Conservation (phyloP, 257 asterid genomes). For the Handroanthus guayacan region DNA sequence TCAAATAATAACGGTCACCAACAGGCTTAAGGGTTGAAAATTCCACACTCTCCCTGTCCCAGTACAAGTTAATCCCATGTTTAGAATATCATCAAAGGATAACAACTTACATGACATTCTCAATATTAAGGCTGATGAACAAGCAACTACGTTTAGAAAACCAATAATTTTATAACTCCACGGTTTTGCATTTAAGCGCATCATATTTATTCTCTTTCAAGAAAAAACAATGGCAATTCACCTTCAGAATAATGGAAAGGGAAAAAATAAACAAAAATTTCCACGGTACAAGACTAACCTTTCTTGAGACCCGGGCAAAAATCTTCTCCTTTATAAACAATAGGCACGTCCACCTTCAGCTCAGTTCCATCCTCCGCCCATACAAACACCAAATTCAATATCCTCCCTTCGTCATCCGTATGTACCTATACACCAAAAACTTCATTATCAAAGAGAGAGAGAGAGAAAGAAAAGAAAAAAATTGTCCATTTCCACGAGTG, state of each 20-base stretch:
- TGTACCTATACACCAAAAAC: conserved; percentile 58
- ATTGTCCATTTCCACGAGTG: conserved; percentile 9
- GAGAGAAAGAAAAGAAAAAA: too few species aligned
- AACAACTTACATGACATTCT: neutral
- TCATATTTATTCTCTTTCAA: neutral
- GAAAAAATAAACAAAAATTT: neutral
- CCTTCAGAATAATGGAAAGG: neutral
- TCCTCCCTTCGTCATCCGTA: conserved; percentile 73
- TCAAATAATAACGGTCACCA: neutral
- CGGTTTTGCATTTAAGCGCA: neutral
- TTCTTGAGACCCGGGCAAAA: conserved; percentile 88
- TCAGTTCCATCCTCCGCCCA: conserved; percentile 96
- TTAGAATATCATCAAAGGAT: neutral
- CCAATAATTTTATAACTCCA: neutral
- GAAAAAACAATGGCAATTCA: neutral
- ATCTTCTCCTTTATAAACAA: conserved; percentile 83
- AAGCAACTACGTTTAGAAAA: neutral
- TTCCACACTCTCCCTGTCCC: neutral
- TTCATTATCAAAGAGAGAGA: conserved; percentile 33
- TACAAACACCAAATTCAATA: conserved; percentile 86
- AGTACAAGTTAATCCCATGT: neutral
- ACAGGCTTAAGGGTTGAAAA: neutral
- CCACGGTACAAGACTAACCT: conserved; percentile 53
- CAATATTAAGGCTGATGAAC: too few species aligned
- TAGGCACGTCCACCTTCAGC: conserved; percentile 81